phyloP scores from a whole-genome alignment of 2,329 filamentous ascomycete species.

The Neoascochyta sp. region DNA sequence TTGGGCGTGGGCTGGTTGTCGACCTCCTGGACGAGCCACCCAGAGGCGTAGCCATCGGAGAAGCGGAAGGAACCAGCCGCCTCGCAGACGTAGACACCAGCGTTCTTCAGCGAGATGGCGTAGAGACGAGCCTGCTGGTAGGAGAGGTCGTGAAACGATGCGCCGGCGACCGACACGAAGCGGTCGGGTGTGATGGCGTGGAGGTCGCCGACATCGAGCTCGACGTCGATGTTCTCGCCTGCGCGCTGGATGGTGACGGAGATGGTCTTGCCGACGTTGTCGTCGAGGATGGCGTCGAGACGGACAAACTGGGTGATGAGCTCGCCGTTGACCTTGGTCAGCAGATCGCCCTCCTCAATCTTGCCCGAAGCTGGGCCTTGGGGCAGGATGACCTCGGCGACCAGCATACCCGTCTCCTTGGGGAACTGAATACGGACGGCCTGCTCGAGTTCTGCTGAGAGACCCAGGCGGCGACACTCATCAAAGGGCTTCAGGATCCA shows the following conservation, averaged over 20 bases:
- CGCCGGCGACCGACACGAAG: conserved; percentile 90
- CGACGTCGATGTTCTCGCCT: conserved; percentile 79
- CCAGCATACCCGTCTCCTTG: conserved; percentile 92
- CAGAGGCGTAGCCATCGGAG: conserved; percentile 77
- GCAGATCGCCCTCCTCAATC: conserved; percentile 88
- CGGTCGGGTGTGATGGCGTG: conserved; percentile 94
- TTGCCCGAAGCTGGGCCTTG: conserved; percentile 83
- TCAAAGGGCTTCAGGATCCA: conserved; percentile 97
- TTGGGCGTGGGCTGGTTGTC: conserved; percentile 90
- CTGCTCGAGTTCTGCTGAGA: conserved; percentile 82
- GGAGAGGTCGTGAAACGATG: conserved; percentile 91
- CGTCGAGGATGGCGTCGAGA: conserved; percentile 87
- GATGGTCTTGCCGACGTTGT: conserved; percentile 74
- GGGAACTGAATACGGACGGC: conserved; percentile 79
- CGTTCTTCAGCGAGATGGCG: conserved; percentile 73
- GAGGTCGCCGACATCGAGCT: conserved; percentile 80
- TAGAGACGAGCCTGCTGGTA: conserved; percentile 98
- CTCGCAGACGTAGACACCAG: conserved; percentile 90
- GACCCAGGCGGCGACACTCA: conserved; percentile 84
- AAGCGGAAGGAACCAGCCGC: conserved; percentile 93
- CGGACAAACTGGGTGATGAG: conserved; percentile 89
- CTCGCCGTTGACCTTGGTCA: conserved; percentile 90
- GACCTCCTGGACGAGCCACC: conserved; percentile 89
- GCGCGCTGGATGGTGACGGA: conserved; percentile 82
- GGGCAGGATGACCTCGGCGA: conserved; percentile 90